Evolutionary conservation across 768 basidiomycete genomes (phyloP), one percentile per base, ranked within the genome.

Genomic region (Tylopilus sp.): DNA sequence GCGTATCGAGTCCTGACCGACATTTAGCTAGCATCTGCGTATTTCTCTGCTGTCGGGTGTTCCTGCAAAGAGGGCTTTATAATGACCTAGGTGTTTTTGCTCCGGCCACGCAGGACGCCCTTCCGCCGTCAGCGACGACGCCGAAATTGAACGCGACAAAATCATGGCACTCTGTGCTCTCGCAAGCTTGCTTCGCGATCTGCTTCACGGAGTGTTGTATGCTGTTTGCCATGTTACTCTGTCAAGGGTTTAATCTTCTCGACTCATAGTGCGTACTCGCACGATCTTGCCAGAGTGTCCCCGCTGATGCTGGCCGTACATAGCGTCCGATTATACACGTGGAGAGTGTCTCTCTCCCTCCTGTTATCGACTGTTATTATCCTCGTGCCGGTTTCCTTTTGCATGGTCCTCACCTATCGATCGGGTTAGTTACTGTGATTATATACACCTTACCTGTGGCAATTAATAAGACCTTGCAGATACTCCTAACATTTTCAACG

Each of bases 121-220:
- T 68, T 58, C 54, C 70, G 28, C 59, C 60, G 60, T 54, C 60
- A 45, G 58, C 38, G 56, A 59, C 60, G 33, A 50, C 58, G 47
- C 51, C 57, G 17, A 69, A 55, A 31, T 44, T 45, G 41, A 58
- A 21, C 54, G 59, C 54, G 54, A 56, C 54, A 38, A 62, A 63
- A 16, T 61, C 73, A 29, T 68, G 79, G 40, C 86, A 89, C 57
- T 81, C 84, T 0, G 65, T 67, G 4, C 62, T 89, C 1, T 76
- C 89, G 0, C 72, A 84, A 38, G 74, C 71, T 1, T 66, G 84
- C 8, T 92, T 93, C 60, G 79, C 87, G 0, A 69, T 82, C 29
- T 85, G 84, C 60, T 89, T 92, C 65, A 79, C 86, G 2, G 91
- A 92, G 69, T 82, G 84, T 47, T 85, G 84, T 56, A 79, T 81